These are phyloP conservation scores for Sclerotinia sclerotiorum DNA, from an alignment of 2,329 filamentous ascomycete species.

Conservation along the genomic window DNA sequence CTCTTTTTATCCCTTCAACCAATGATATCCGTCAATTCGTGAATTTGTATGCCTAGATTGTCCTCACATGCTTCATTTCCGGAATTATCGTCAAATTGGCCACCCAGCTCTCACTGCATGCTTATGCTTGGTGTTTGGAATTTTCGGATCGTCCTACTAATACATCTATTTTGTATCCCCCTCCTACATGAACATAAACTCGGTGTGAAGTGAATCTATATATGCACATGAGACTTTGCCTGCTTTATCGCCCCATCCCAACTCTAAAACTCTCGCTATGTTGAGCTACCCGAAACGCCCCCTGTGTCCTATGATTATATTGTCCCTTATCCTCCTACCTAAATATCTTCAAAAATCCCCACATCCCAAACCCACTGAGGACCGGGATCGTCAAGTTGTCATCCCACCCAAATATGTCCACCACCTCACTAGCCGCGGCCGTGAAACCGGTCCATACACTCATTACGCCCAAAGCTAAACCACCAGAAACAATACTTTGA, in stretches of 20 bases:
- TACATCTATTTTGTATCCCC: slow-evolving; percentile 12
- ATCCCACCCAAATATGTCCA: slow-evolving; percentile 92
- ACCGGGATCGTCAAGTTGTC: slow-evolving; percentile 97
- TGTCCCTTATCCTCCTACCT: slow-evolving; percentile 44
- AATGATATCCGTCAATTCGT: slow-evolving; percentile 19
- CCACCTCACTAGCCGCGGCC: slow-evolving; percentile 83
- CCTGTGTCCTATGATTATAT: slow-evolving; percentile 10
- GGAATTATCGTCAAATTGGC: slow-evolving; percentile 21
- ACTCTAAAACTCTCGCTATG: slow-evolving; percentile 18
- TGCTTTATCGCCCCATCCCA: slow-evolving; percentile 16
- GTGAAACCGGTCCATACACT: slow-evolving; percentile 85
- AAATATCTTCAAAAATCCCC: slow-evolving; percentile 88
- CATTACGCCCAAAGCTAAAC: slow-evolving; percentile 73
- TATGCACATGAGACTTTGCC: slow-evolving; percentile 14
- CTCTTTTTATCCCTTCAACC: slow-evolving; percentile 10
- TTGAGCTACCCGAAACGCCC: slow-evolving; percentile 21
- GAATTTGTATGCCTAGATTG: not conserved
- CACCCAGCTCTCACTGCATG: slow-evolving; percentile 21
- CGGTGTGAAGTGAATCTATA: slow-evolving; percentile 20
- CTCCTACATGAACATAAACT: slow-evolving; percentile 21
- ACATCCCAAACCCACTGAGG: slow-evolving; percentile 83
- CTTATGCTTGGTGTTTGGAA: slow-evolving; percentile 18
- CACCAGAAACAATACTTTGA: slow-evolving; percentile 65
- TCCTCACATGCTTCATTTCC: slow-evolving; percentile 22
- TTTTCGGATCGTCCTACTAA: slow-evolving; percentile 15